Conservation (phyloP, 345 rosid species). For the Eucalyptus caleyi region DNA sequence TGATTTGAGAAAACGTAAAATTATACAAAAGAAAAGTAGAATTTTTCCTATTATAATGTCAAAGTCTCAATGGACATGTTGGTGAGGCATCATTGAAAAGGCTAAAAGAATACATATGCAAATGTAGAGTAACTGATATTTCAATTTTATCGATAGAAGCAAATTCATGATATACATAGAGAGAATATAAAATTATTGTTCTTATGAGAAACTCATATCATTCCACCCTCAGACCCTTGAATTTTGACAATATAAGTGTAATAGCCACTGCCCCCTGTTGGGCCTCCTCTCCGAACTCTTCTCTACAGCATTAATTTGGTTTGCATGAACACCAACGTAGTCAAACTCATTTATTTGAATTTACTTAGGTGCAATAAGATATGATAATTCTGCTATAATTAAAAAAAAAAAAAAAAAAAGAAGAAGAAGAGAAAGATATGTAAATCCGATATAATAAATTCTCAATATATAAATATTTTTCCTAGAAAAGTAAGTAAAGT, state of each 20-base stretch:
- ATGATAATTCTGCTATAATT: neutral
- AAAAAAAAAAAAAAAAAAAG: too few relatives aligned
- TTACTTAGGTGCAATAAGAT: neutral
- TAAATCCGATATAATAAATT: too few relatives aligned
- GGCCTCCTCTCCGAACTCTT: too few relatives aligned
- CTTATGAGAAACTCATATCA: neutral
- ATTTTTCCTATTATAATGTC: neutral
- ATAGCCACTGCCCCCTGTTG: too few relatives aligned
- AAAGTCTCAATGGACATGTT: neutral
- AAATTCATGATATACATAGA: neutral
- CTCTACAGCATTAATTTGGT: too few relatives aligned
- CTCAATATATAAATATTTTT: too few relatives aligned
- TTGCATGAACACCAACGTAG: neutral
- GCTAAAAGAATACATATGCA: neutral
- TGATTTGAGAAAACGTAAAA: neutral
- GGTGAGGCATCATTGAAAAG: neutral
- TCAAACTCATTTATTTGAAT: neutral
- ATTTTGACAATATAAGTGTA: neutral
- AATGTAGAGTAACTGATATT: neutral
- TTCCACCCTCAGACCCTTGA: neutral
- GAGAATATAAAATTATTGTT: neutral
- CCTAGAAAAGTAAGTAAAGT: too few relatives aligned
- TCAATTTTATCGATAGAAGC: neutral
- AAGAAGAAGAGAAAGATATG: too few relatives aligned
- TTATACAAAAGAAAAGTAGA: neutral